Evolutionary conservation across 805 yeast genomes (phyloP).

Genomic region (Huiozyma sinensis): DNA sequence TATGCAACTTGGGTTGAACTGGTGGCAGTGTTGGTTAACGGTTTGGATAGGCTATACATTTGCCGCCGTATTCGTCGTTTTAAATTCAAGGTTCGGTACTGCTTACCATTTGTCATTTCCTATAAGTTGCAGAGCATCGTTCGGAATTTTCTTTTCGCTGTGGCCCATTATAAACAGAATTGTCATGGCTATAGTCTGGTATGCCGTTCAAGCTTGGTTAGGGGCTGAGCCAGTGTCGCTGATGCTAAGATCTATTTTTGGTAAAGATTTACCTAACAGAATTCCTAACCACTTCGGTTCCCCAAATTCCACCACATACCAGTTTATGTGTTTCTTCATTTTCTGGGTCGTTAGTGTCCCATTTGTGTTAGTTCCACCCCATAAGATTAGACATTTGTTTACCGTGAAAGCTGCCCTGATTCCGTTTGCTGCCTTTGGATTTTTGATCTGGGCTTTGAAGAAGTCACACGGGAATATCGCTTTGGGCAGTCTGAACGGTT

Average conservation of each 20-base stretch:
- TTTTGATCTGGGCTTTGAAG: constrained; percentile 74
- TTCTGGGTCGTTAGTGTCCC: constrained; percentile 78
- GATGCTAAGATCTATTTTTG: constrained; percentile 71
- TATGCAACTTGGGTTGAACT: constrained; percentile 61
- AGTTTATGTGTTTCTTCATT: constrained; percentile 65
- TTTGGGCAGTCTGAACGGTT: constrained; percentile 17
- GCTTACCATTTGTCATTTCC: constrained; percentile 81
- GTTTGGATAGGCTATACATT: constrained; percentile 78
- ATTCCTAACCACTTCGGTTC: constrained; percentile 52
- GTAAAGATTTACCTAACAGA: constrained; percentile 49
- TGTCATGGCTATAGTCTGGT: constrained; percentile 85
- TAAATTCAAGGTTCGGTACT: constrained; percentile 71
- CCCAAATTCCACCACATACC: constrained; percentile 56
- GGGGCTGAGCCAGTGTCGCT: constrained; percentile 79
- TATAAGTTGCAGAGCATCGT: constrained; percentile 71
- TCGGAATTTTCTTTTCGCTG: constrained; percentile 77
- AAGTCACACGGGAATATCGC: constrained; percentile 56
- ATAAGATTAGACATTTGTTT: constrained; percentile 71
- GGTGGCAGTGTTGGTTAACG: constrained; percentile 91
- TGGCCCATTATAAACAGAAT: constrained; percentile 89
- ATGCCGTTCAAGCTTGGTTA: constrained; percentile 73
- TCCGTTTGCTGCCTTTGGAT: constrained; percentile 77
- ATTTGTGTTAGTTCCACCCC: constrained; percentile 75
- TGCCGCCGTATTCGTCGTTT: constrained; percentile 58
- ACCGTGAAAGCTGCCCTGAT: constrained; percentile 69